Conservation (phyloP, 23 red algal genomes). For the Chondrus crispus region DNA sequence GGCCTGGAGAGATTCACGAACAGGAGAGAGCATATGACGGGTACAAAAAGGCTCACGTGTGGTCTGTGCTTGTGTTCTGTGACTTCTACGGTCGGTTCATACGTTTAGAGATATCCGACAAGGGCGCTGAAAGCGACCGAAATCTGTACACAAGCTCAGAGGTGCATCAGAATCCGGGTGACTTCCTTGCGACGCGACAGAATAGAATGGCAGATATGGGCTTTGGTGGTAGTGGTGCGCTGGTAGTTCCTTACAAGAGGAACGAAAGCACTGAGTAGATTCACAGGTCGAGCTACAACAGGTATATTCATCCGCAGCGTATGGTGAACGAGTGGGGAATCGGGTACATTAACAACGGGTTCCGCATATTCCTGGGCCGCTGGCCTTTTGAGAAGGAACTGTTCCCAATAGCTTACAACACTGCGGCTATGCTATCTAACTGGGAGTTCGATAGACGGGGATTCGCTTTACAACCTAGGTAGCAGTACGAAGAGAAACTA, state of each 20-base stretch:
- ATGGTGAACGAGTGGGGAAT: constrained; percentile 37
- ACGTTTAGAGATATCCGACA: not conserved
- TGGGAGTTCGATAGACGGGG: not conserved
- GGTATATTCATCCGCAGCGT: not conserved
- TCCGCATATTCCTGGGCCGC: constrained; percentile 1
- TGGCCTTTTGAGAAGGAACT: constrained; percentile 42
- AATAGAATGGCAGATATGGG: not conserved
- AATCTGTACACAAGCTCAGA: not conserved
- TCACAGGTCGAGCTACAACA: not conserved
- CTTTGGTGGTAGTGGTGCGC: not conserved
- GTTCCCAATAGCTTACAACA: not conserved
- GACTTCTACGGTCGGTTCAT: constrained; percentile 29
- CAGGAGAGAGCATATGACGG: not conserved
- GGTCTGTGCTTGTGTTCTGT: constrained; percentile 1
- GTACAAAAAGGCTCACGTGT: constrained; percentile 1
- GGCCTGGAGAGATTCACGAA: not conserved
- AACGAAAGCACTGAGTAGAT: constrained; percentile 5
- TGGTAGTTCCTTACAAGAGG: not conserved
- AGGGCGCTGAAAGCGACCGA: not conserved
- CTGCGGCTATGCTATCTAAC: not conserved
- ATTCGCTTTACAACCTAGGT: not conserved
- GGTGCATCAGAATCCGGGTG: not conserved
- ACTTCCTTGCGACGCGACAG: not conserved
- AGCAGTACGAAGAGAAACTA: constrained; percentile 1
- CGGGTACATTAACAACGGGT: constrained; percentile 19